Conservation (phyloP, 208 protist species). For the Crithidia sp. region DNA sequence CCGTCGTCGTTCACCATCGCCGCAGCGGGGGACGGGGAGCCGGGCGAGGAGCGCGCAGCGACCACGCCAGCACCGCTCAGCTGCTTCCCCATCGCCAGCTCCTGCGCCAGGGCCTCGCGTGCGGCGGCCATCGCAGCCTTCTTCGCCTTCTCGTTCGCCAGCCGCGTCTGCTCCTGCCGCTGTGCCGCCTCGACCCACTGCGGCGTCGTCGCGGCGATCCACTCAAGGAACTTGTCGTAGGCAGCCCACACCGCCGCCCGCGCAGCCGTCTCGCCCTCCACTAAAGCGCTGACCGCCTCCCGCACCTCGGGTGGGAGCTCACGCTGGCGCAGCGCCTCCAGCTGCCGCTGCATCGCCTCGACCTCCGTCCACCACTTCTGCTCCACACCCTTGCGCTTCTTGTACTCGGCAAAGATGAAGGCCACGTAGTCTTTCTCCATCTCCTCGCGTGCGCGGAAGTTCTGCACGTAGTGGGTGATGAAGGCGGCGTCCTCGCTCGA, state of each 20-base stretch:
- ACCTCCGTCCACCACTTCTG: slow-evolving; percentile 37
- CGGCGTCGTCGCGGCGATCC: slow-evolving; percentile 59
- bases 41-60: not conserved
- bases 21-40: not conserved
- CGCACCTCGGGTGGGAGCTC: slow-evolving; percentile 56
- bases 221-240: slow-evolving; percentile 63
- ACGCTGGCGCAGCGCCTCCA: slow-evolving; percentile 33
- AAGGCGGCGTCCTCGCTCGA: slow-evolving; percentile 22
- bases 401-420: slow-evolving; percentile 83
- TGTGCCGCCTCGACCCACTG: slow-evolving; percentile 63
- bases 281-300: slow-evolving; percentile 32
- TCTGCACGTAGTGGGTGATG: slow-evolving; percentile 10
- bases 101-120: slow-evolving; percentile 58
- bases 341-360: slow-evolving; percentile 16
- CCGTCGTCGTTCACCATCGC: slow-evolving; percentile 20
- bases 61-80: not conserved
- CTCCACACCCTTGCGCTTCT: slow-evolving; percentile 68
- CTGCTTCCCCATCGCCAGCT: slow-evolving; percentile 45
- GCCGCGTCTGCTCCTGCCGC: slow-evolving; percentile 34
- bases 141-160: slow-evolving; percentile 39
- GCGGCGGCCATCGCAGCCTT: slow-evolving; percentile 58
- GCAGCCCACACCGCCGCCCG: slow-evolving; percentile 36
- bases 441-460: slow-evolving; percentile 23
- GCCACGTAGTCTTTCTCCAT: slow-evolving; percentile 56
- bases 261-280: slow-evolving; percentile 27